These are phyloP conservation scores for Colletotrichum tanaceti DNA, from an alignment of 2,329 filamentous ascomycete genomes.

Conservation along the genomic window DNA sequence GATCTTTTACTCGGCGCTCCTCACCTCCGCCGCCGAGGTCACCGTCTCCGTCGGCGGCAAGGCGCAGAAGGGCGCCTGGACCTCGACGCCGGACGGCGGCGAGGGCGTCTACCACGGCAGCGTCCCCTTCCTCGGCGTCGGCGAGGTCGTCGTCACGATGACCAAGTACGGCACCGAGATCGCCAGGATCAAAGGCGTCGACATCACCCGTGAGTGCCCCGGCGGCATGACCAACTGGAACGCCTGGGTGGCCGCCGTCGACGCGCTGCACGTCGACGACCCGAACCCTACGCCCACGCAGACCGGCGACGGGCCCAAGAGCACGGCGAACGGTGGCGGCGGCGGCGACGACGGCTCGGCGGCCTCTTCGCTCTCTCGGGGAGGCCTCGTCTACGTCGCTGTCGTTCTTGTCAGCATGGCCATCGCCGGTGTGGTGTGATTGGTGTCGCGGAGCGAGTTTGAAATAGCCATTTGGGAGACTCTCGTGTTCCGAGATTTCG, in stretches of 20 bases:
- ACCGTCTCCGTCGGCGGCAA: constrained; percentile 46
- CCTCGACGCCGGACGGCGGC: constrained; percentile 19
- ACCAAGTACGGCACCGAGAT: constrained; percentile 40
- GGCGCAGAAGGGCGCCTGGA: constrained; percentile 40
- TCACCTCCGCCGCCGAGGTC: constrained; percentile 43
- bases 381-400: not conserved
- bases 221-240: constrained; percentile 40
- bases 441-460: too few species aligned
- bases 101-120: constrained; percentile 49
- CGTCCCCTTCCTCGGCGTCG: constrained; percentile 43
- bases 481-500: not conserved
- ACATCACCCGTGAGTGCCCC: constrained; percentile 26
- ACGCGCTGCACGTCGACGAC: constrained; percentile 32
- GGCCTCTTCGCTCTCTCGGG: not conserved
- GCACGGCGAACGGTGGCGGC: constrained; percentile 12
- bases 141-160: constrained; percentile 52
- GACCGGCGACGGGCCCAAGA: constrained; percentile 25
- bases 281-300: constrained; percentile 33
- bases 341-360: constrained; percentile 15
- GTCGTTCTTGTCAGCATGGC: not conserved
- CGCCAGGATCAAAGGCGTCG: constrained; percentile 32
- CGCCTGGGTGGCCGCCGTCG: constrained; percentile 36
- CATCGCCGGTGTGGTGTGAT: constrained; percentile 14
- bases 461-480: not conserved
- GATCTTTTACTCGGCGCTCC: constrained; percentile 46